Evolutionary conservation across 2,329 filamentous ascomycete genomes (phyloP).

Genomic region (Leptographium procerum): DNA sequence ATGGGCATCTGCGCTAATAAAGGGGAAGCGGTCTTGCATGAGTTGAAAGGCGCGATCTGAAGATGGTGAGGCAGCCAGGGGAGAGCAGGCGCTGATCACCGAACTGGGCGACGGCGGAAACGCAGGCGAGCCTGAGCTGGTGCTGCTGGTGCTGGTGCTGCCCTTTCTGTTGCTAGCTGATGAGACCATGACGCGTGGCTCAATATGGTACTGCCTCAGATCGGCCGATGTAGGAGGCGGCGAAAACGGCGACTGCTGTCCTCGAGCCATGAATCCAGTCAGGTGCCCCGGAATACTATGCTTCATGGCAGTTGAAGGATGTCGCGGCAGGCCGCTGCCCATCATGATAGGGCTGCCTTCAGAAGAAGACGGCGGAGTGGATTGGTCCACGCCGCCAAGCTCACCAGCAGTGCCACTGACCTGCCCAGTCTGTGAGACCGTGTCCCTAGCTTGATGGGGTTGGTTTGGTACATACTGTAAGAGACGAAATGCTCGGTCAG

Average conservation of each 20-base stretch:
- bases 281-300: constrained; percentile 26
- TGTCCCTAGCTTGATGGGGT: constrained; percentile 38
- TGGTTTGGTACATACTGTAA: constrained; percentile 52
- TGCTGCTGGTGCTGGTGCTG: constrained; percentile 3
- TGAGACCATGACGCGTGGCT: constrained; percentile 18
- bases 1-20: constrained; percentile 35
- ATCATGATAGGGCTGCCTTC: constrained; percentile 26
- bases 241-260: not conserved
- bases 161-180: not conserved
- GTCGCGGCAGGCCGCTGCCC: constrained; percentile 14
- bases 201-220: not conserved
- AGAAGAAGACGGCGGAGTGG: constrained; percentile 23
- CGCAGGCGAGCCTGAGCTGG: constrained; percentile 21
- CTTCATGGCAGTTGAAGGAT: constrained; percentile 28
- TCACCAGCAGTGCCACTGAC: constrained; percentile 31
- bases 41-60: constrained; percentile 30
- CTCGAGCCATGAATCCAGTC: constrained; percentile 3
- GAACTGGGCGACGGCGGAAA: constrained; percentile 30
- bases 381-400: constrained; percentile 19
- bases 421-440: constrained; percentile 29
- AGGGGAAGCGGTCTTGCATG: constrained; percentile 36
- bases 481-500: constrained; percentile 5
- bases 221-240: not conserved
- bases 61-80: constrained; percentile 35
- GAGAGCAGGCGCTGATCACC: constrained; percentile 29